Percentiles rank a stretch among this genome's conserved stretches.
phyloP scores from a whole-genome alignment of 177 flowering plant genomes.

The Vitis hybrid region DNA sequence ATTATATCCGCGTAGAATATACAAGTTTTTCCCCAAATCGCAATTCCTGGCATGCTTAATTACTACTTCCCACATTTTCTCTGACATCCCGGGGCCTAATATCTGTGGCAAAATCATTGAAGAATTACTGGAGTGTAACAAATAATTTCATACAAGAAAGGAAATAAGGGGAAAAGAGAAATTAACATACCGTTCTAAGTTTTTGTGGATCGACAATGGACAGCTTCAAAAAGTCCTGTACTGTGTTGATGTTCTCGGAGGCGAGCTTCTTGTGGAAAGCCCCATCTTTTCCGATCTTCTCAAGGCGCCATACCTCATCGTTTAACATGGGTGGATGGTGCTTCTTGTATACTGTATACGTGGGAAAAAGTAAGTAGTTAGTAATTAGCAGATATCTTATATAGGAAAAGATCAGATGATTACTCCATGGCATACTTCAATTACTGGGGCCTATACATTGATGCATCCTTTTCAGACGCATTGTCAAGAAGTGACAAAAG shows the following conservation, averaged over 20 bases:
- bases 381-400: too few species aligned
- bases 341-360: constrained; percentile 63
- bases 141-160: neutral
- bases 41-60: constrained; percentile 66
- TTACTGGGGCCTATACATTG: too few species aligned
- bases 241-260: constrained; percentile 36
- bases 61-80: constrained; percentile 68
- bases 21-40: constrained; percentile 44
- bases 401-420: too few species aligned
- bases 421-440: too few species aligned
- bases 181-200: constrained; percentile 46
- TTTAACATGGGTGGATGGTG: constrained; percentile 64
- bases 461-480: too few species aligned
- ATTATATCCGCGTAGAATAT: constrained; percentile 21
- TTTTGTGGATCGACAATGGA: constrained; percentile 29
- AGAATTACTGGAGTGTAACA: too few species aligned
- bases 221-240: constrained; percentile 67
- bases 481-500: too few species aligned
- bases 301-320: constrained; percentile 83
- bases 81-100: constrained; percentile 72
- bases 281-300: constrained; percentile 83
- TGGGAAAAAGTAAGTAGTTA: neutral
- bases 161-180: neutral
- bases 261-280: constrained; percentile 57
- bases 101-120: constrained; percentile 35